Conservation (phyloP, 129 eudicot species). For the Flaveria robusta region DNA sequence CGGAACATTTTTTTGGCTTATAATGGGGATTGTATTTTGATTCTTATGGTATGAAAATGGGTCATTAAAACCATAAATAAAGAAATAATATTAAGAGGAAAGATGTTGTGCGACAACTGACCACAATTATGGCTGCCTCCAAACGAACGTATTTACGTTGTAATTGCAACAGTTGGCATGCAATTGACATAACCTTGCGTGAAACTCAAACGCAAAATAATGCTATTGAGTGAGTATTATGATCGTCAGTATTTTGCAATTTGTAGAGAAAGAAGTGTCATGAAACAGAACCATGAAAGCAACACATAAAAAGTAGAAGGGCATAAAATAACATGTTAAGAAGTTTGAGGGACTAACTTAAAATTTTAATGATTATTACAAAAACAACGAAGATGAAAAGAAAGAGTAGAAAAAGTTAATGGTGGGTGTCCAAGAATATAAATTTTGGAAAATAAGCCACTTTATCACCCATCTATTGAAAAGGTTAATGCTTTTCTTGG, state of each 20-base stretch:
- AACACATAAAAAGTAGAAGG: neutral
- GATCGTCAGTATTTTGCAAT: neutral
- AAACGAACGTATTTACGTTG: too few relatives aligned
- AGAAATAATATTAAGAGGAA: neutral
- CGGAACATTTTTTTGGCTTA: too few relatives aligned
- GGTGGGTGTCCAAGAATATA: constrained; percentile 40
- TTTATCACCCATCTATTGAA: constrained; percentile 14
- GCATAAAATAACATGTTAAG: too few relatives aligned
- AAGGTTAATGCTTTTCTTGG: constrained; percentile 19
- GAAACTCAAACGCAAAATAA: too few relatives aligned
- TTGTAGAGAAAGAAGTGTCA: neutral
- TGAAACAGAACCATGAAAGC: too few relatives aligned
- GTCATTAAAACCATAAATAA: neutral
- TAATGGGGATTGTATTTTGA: neutral
- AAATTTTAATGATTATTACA: neutral
- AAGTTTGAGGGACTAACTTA: neutral
- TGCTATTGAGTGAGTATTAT: neutral
- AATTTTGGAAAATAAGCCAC: constrained; percentile 26
- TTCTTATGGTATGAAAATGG: neutral
- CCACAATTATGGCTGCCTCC: too few relatives aligned
- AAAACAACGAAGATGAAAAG: neutral
- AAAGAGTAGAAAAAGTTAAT: constrained; percentile 16
- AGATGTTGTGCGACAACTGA: too few relatives aligned
- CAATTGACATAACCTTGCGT: too few relatives aligned
- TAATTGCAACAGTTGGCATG: too few relatives aligned